Conservation (phyloP, 176 grass and related monocot species). For the Melocanna baccifera region DNA sequence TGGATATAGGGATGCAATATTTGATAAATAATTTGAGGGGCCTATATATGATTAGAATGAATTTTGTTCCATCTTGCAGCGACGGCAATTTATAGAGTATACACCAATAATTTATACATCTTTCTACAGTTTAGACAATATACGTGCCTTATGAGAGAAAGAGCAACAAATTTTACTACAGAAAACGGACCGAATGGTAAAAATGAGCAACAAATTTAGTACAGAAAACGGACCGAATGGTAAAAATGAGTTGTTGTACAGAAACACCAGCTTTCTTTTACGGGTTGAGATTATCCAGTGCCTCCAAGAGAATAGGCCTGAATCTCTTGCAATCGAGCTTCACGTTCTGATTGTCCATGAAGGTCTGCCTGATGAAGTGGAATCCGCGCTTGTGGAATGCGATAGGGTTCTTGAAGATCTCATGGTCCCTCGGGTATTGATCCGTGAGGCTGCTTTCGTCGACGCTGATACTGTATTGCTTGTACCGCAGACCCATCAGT, state of each 20-base stretch:
- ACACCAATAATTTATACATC: not conserved
- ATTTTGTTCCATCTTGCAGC: constrained; percentile 11
- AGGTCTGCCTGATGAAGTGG: constrained; percentile 43
- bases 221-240: constrained; percentile 29
- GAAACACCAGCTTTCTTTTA: constrained; percentile 23
- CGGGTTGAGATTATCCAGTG: constrained; percentile 61
- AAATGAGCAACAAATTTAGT: not conserved
- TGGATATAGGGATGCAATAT: not conserved
- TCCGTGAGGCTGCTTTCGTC: constrained; percentile 73
- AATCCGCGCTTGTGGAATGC: constrained; percentile 47
- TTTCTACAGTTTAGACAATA: constrained; percentile 18
- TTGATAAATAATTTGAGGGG: not conserved
- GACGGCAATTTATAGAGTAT: constrained; percentile 24
- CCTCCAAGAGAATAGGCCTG: constrained; percentile 58
- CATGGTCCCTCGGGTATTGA: constrained; percentile 59
- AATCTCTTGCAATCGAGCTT: constrained; percentile 70
- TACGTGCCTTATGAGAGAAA: not conserved
- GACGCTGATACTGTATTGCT: constrained; percentile 59
- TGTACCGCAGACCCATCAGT: constrained; percentile 53
- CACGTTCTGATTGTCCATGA: constrained; percentile 81
- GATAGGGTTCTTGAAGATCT: constrained; percentile 59
- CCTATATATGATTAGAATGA: constrained; percentile 3
- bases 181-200: constrained; percentile 30
- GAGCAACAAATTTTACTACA: not conserved
- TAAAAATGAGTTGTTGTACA: constrained; percentile 14